A percentile compares a stretch with the other conserved stretches of the same genome.
These are phyloP conservation scores for Handroanthus guayacan DNA, from an alignment of 257 asterid genomes.

Conservation along the genomic window DNA sequence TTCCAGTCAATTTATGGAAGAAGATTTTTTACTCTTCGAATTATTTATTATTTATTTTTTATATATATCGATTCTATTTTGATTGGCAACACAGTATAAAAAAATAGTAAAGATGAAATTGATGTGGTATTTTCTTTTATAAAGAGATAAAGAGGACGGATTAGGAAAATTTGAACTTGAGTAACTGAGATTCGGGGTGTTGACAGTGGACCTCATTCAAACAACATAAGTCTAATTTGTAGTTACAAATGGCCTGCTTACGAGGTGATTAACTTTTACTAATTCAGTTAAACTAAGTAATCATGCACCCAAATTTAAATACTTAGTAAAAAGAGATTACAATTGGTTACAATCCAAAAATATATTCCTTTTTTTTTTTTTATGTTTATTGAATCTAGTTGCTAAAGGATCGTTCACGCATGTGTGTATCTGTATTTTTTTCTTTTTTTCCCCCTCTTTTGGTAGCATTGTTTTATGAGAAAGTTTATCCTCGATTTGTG, in stretches of 20 bases:
- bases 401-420: background rate
- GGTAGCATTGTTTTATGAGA: background rate
- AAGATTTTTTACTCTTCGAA: background rate
- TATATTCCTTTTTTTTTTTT: background rate
- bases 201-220: background rate
- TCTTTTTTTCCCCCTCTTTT: background rate
- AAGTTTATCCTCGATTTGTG: background rate
- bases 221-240: background rate
- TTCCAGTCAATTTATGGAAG: slow-evolving; percentile 19
- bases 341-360: background rate
- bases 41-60: background rate
- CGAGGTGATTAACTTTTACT: background rate
- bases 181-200: slow-evolving; percentile 12
- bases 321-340: background rate
- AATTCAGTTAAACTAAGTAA: slow-evolving; percentile 11
- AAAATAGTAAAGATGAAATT: background rate
- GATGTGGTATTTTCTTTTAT: background rate
- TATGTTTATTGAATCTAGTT: background rate
- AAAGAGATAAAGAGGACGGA: background rate
- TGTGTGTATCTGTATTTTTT: too few species aligned
- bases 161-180: background rate
- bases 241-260: background rate
- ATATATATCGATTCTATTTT: background rate
- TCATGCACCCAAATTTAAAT: background rate
- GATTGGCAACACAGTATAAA: background rate